Conservation (phyloP, 2,329 filamentous ascomycete species). For the Sarocladium brachiariae region DNA sequence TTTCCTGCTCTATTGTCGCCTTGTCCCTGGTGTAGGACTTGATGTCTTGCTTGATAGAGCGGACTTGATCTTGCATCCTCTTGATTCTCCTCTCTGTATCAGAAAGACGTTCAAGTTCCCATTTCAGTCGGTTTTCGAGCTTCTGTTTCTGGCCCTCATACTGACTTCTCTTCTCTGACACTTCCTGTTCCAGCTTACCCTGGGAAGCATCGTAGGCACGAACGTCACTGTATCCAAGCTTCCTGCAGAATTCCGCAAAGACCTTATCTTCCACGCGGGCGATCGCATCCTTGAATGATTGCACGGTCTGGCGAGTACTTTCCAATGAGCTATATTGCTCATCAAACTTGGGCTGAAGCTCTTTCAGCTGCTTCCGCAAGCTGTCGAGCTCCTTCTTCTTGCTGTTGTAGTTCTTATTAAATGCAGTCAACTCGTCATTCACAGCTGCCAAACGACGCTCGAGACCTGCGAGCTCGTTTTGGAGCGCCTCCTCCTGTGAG, state of each 20-base stretch:
- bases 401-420: slow-evolving; percentile 76
- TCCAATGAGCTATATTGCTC: slow-evolving; percentile 65
- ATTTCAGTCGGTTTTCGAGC: slow-evolving; percentile 55
- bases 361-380: slow-evolving; percentile 63
- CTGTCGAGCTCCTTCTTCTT: slow-evolving; percentile 77
- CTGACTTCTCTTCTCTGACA: slow-evolving; percentile 75
- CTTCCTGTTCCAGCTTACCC: slow-evolving; percentile 85
- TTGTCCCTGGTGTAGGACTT: slow-evolving; percentile 66
- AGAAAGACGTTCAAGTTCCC: slow-evolving; percentile 45
- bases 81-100: slow-evolving; percentile 63
- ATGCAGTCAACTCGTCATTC: slow-evolving; percentile 68
- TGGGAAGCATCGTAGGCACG: slow-evolving; percentile 91
- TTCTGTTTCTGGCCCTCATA: slow-evolving; percentile 80
- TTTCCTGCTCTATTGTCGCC: slow-evolving; percentile 62
- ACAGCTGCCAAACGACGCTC: slow-evolving; percentile 68
- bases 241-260: slow-evolving; percentile 77
- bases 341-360: slow-evolving; percentile 70
- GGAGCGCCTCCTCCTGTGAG: slow-evolving; percentile 71
- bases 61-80: slow-evolving; percentile 57
- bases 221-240: slow-evolving; percentile 81
- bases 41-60: slow-evolving; percentile 63
- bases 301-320: slow-evolving; percentile 41
- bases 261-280: slow-evolving; percentile 80
- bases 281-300: slow-evolving; percentile 56
- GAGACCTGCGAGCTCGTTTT: slow-evolving; percentile 71